Evolutionary conservation across 2,329 filamentous ascomycete species (phyloP).

Genomic region (Fusarium nurragi): DNA sequence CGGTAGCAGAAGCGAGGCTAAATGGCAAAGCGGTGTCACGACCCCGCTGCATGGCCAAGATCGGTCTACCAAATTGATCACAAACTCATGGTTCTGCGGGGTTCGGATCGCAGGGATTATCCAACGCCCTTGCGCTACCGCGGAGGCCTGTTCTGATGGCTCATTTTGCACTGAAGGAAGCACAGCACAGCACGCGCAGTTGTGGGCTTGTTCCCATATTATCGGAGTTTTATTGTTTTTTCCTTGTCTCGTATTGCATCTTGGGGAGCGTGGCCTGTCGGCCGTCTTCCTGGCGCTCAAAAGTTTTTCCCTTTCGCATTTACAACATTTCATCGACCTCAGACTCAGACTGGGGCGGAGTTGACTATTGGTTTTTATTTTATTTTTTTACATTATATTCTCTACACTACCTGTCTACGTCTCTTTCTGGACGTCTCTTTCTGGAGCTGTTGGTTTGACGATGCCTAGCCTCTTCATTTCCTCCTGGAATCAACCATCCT

Average conservation of each 20-base stretch:
- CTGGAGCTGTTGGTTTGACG: slow-evolving; percentile 1
- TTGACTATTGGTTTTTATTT: slow-evolving; percentile 20
- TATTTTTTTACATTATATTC: neutral
- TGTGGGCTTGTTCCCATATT: slow-evolving; percentile 14
- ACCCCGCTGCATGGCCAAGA: slow-evolving; percentile 29
- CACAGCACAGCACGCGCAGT: slow-evolving; percentile 37
- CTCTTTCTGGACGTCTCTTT: slow-evolving; percentile 6
- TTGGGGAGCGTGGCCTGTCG: slow-evolving; percentile 9
- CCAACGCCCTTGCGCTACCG: slow-evolving; percentile 15
- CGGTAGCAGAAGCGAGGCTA: no score
- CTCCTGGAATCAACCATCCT: slow-evolving; percentile 3
- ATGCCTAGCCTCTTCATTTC: slow-evolving; percentile 4
- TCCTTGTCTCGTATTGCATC: slow-evolving; percentile 19
- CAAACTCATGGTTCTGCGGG: slow-evolving; percentile 38
- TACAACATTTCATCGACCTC: slow-evolving; percentile 28
- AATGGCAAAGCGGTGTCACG: neutral
- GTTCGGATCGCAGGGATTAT: slow-evolving; percentile 38
- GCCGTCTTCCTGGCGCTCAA: slow-evolving; percentile 39
- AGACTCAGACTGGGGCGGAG: slow-evolving; percentile 27
- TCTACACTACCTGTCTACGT: neutral
- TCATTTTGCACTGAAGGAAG: slow-evolving; percentile 28
- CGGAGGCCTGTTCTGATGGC: neutral
- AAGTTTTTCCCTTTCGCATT: slow-evolving; percentile 38
- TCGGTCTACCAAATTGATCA: slow-evolving; percentile 35
- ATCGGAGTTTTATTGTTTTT: slow-evolving; percentile 13